Base-by-base conservation (phyloP, 169 alveolate species). In the Sarcocystis neurona region DNA sequence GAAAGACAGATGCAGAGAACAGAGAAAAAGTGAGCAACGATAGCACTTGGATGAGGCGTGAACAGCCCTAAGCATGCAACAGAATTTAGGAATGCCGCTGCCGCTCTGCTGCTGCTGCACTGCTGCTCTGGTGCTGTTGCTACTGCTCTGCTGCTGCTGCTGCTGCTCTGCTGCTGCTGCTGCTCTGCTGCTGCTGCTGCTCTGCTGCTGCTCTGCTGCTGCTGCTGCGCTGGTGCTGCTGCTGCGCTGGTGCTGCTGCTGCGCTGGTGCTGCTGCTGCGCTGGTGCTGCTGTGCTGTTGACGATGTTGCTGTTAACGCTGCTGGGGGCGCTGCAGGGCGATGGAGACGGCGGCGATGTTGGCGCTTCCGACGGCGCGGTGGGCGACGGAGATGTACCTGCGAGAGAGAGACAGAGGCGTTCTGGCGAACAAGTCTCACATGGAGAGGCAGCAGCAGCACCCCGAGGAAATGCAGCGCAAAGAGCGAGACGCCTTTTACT, bases 381-480 rank as follows among this genome's bases (percentile, higher is more conserved):
- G 95, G 92, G 80, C 66, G 27, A 72, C 94, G 27, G 93, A 87
- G 74, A 89, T 88, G 84, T 85, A 87, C 79, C 87, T 93, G 30
- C 75, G 95, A n/a, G 95, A 93, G 79, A 63, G 95, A n/a, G 95
- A 93, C 90, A 84, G 95, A 30, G 95, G 95, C 2, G 91, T 93
- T 41, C 84, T 93, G 87, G 95, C 95, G 47, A 91, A 91, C 79
- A 93, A 91, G 80, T 74, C 95, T 32, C 92, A 93, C 44, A 79
- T 53, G 68, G 95, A 93, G 80, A 77, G 95, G 41, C 89, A 87
- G 37, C 30, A 66, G 5, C 72, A 80, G 12, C 93, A 91, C 50
- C 92, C 94, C 15, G 94, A 93, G 56, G 95, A 90, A 82, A 89
- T 93, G 87, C 68, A 75, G 39, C 90, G 95, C 53, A 79, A 87